Base-by-base conservation (phyloP, 75 land plant species). In the Ceratopteris richardii region DNA sequence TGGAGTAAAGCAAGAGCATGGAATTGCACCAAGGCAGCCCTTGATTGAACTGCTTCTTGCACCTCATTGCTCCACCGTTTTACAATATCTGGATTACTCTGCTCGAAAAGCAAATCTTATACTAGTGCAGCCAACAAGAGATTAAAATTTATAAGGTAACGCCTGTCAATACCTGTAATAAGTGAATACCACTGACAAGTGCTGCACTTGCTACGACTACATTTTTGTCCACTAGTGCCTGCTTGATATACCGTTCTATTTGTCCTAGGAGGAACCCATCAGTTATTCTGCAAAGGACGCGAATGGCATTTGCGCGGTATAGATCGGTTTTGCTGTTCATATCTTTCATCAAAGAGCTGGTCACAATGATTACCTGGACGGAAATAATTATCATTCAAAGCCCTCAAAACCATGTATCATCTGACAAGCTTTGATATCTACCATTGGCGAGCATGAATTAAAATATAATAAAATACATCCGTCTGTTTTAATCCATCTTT, bases 61-160 rank as follows among this genome's bases (percentile, higher is more conserved):
- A 93, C 95, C 77, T 93, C 98, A 75, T 88, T 89, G 60, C 90
- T 93, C 98, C 98, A 93, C 31, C 98, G 80, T 63, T 77, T 93
- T 22, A 93, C 98, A 52, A 93, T 88, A 39, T 93, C 98, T 6
- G 98, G 82, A 62, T 79, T 93, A 60, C 87, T 85, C 98, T 93
- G 3, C n/a, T n/a, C n/a, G n/a, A n/a, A n/a, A n/a, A n/a, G n/a
- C n/a, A n/a, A n/a, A n/a, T n/a, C n/a, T n/a, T n/a, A n/a, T n/a
- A n/a, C n/a, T n/a, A n/a, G n/a, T n/a, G n/a, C n/a, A n/a, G n/a
- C n/a, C n/a, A n/a, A n/a, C n/a, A n/a, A n/a, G n/a, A n/a, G n/a
- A n/a, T n/a, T n/a, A n/a, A n/a, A n/a, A n/a, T n/a, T n/a, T n/a
- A n/a, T n/a, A n/a, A n/a, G n/a, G n/a, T n/a, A n/a, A n/a, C n/a